Evolutionary conservation across 2,329 filamentous ascomycete species (phyloP).

Genomic region (Aspergillus fijiensis): DNA sequence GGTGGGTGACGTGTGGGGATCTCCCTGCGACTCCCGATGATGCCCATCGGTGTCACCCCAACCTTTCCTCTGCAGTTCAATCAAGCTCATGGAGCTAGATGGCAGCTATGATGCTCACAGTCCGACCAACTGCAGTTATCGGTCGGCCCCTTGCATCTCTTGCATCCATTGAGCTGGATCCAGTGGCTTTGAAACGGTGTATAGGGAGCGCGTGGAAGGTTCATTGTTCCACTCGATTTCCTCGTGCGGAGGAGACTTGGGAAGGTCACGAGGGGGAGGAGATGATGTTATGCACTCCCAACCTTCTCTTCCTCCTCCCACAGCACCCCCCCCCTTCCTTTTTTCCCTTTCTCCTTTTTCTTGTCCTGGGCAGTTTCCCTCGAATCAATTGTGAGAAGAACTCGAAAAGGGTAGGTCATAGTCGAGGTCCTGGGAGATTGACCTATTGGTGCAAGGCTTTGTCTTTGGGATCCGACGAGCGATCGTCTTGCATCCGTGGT

Average conservation of each 20-base stretch:
- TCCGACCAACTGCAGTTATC: neutral
- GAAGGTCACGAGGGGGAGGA: conserved; percentile 3
- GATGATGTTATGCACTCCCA: conserved; percentile 7
- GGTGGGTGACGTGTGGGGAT: neutral
- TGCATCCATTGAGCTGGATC: neutral
- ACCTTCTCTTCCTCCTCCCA: neutral
- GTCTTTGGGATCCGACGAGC: neutral
- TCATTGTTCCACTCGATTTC: neutral
- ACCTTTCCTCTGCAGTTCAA: conserved; percentile 15
- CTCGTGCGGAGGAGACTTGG: conserved; percentile 6
- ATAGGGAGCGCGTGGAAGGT: neutral
- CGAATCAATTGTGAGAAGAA: neutral
- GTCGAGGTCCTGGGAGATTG: neutral
- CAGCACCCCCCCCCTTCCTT: neutral
- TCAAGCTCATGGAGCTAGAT: conserved; percentile 21
- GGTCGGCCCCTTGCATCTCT: neutral
- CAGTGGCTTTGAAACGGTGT: neutral
- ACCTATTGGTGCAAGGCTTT: neutral
- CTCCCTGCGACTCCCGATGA: neutral
- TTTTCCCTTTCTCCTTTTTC: neutral
- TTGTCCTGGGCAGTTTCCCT: neutral
- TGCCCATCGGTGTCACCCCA: conserved; percentile 1
- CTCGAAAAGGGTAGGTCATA: neutral
- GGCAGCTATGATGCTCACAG: conserved; percentile 7
- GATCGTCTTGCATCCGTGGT: conserved; percentile 1